A percentile compares a stretch with the other conserved stretches of the same genome.
Evolutionary conservation across 2,329 filamentous ascomycete species (phyloP).

Genomic region (Gnomoniopsis smithogilvyi): DNA sequence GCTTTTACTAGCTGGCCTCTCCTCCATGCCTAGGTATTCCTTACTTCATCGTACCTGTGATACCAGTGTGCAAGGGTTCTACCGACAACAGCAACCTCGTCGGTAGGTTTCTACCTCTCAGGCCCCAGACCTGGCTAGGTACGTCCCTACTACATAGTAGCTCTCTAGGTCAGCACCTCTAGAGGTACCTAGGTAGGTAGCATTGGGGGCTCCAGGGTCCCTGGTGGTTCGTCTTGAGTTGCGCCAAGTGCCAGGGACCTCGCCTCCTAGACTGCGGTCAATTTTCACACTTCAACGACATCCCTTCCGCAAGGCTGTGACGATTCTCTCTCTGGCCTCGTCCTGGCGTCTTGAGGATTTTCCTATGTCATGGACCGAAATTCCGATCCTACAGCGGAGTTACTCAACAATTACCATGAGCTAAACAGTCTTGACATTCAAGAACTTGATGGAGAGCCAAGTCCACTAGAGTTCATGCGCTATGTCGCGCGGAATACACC

Average conservation of each 20-base stretch:
- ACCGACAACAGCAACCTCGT: too few species aligned
- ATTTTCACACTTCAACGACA: neutral
- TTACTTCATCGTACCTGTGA: too few species aligned
- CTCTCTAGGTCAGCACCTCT: too few species aligned
- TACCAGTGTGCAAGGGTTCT: too few species aligned
- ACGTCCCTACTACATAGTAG: neutral
- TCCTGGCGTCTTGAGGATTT: constrained; percentile 1
- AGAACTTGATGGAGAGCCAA: constrained; percentile 62
- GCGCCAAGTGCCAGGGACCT: neutral
- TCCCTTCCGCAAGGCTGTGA: constrained; percentile 8
- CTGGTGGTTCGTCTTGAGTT: neutral
- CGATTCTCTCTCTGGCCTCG: neutral
- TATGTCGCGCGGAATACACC: constrained; percentile 72
- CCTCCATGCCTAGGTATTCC: too few species aligned
- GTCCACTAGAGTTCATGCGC: constrained; percentile 76
- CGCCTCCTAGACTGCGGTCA: neutral
- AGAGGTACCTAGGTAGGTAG: neutral
- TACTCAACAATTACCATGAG: constrained; percentile 70
- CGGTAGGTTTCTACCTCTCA: too few species aligned
- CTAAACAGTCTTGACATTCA: constrained; percentile 62
- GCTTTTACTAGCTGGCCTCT: neutral
- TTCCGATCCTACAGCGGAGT: constrained; percentile 44
- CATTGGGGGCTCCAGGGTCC: neutral
- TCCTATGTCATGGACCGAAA: constrained; percentile 6
- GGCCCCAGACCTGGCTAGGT: neutral